Evolutionary conservation across 805 yeast species (phyloP).

Genomic region (Cyberlindnera saturnus): DNA sequence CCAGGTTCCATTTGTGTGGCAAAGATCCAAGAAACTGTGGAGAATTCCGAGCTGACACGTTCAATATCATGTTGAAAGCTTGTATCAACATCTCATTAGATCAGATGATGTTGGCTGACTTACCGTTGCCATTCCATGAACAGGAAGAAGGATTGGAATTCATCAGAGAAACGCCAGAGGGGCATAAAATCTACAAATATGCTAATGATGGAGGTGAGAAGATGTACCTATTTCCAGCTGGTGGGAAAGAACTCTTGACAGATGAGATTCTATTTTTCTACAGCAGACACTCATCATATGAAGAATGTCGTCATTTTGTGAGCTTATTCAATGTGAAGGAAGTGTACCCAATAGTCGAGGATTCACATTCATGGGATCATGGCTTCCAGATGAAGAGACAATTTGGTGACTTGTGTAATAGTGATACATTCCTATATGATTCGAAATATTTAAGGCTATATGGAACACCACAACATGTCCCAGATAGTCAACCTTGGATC

Average conservation of each 20-base stretch:
- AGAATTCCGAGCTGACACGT: slow-evolving; percentile 1
- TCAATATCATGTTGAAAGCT: slow-evolving; percentile 29
- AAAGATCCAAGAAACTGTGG: slow-evolving; percentile 2
- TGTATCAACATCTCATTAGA: slow-evolving; percentile 29
- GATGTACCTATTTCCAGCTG: slow-evolving; percentile 27
- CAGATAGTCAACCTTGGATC: background rate
- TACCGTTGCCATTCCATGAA: slow-evolving; percentile 6
- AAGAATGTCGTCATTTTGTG: slow-evolving; percentile 33
- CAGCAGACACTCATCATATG: slow-evolving; percentile 43
- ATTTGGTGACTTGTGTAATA: slow-evolving; percentile 32
- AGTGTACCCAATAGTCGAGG: slow-evolving; percentile 39
- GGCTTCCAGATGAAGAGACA: slow-evolving; percentile 36
- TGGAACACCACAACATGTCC: slow-evolving; percentile 1
- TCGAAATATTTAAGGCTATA: background rate
- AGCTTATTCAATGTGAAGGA: slow-evolving; percentile 31
- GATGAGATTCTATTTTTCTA: slow-evolving; percentile 32
- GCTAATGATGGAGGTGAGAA: background rate
- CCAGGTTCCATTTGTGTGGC: slow-evolving; percentile 16
- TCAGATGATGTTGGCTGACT: slow-evolving; percentile 2
- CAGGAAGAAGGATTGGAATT: slow-evolving; percentile 18
- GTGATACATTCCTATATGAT: slow-evolving; percentile 17
- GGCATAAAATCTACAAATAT: slow-evolving; percentile 23
- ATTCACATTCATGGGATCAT: slow-evolving; percentile 27
- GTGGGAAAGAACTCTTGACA: slow-evolving; percentile 28
- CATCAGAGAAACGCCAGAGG: slow-evolving; percentile 10